Evolutionary conservation across 2,329 filamentous ascomycete species (phyloP).

Genomic region (Exophiala viscosa): DNA sequence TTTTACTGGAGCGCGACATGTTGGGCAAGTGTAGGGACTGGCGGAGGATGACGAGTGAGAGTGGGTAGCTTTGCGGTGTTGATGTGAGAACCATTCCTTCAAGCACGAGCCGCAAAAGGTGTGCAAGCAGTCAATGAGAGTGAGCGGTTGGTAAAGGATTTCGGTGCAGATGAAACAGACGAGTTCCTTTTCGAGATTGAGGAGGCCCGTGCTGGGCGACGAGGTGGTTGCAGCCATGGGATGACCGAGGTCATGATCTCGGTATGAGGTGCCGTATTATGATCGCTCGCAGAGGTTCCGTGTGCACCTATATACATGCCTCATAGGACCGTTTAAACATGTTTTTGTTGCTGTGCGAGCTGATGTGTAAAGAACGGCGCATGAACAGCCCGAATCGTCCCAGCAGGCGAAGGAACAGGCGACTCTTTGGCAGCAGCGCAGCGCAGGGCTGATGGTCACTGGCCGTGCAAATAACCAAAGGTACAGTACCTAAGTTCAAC

Average conservation of each 20-base stretch:
- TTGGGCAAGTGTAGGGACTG: conserved; percentile 78
- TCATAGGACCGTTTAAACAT: too few species aligned
- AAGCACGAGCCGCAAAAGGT: conserved; percentile 94
- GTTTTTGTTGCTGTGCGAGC: too few species aligned
- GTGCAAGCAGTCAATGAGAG: conserved; percentile 87
- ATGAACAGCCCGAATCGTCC: too few species aligned
- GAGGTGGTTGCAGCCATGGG: conserved; percentile 19
- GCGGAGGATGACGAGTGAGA: conserved; percentile 37
- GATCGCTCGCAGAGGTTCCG: too few species aligned
- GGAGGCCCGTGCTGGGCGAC: conserved; percentile 34
- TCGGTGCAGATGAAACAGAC: conserved; percentile 98
- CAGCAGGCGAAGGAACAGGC: too few species aligned
- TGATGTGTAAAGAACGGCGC: too few species aligned
- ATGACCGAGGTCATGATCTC: not conserved
- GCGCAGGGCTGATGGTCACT: too few species aligned
- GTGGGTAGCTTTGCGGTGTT: conserved; percentile 56
- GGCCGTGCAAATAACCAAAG: too few species aligned
- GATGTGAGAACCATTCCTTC: conserved; percentile 91
- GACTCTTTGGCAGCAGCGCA: too few species aligned
- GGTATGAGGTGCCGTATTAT: too few species aligned
- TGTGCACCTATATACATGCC: too few species aligned
- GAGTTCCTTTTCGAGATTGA: conserved; percentile 86
- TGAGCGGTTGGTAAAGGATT: conserved; percentile 84
- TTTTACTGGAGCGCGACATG: conserved; percentile 81
- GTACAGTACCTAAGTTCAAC: too few species aligned